phyloP scores from a whole-genome alignment of 164 flowering plant species.

The Saururus chinensis region DNA sequence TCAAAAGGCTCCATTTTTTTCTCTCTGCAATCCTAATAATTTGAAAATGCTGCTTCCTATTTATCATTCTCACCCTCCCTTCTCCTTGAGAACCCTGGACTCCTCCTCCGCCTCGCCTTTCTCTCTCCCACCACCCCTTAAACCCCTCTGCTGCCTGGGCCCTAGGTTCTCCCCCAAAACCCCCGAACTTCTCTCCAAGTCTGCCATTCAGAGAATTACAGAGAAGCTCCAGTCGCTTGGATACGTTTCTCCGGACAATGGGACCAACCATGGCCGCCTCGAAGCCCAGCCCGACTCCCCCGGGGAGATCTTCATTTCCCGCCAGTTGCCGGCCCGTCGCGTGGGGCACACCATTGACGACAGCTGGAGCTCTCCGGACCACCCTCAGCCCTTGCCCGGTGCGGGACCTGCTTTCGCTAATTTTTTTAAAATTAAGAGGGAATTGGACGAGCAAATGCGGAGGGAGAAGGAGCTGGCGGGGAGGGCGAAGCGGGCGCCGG shows the following conservation, averaged over 20 bases:
- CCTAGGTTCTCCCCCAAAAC: constrained; percentile 17
- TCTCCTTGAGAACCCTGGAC: constrained; percentile 7
- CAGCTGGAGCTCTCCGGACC: constrained; percentile 87
- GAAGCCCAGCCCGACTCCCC: constrained; percentile 18
- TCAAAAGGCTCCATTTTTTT: no score
- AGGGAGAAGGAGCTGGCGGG: constrained; percentile 16
- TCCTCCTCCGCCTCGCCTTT: constrained; percentile 6
- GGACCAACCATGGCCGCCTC: background rate
- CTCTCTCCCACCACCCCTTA: no score
- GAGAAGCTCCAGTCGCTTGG: constrained; percentile 92
- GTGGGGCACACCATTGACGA: constrained; percentile 79
- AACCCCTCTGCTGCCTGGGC: constrained; percentile 13
- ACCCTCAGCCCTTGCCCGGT: constrained; percentile 70
- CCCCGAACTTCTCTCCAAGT: constrained; percentile 25
- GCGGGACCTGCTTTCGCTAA: constrained; percentile 41
- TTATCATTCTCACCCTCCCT: constrained; percentile 6
- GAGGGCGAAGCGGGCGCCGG: constrained; percentile 17
- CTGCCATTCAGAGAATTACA: constrained; percentile 73
- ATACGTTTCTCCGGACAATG: constrained; percentile 27
- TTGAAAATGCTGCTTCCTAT: constrained; percentile 32
- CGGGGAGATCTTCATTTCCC: constrained; percentile 68
- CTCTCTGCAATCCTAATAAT: background rate
- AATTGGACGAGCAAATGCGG: constrained; percentile 17
- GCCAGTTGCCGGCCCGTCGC: constrained; percentile 40
- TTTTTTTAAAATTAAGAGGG: constrained; percentile 31